These are phyloP conservation scores for Lomentospora prolificans DNA, from an alignment of 2,329 filamentous ascomycete genomes.

Conservation along the genomic window DNA sequence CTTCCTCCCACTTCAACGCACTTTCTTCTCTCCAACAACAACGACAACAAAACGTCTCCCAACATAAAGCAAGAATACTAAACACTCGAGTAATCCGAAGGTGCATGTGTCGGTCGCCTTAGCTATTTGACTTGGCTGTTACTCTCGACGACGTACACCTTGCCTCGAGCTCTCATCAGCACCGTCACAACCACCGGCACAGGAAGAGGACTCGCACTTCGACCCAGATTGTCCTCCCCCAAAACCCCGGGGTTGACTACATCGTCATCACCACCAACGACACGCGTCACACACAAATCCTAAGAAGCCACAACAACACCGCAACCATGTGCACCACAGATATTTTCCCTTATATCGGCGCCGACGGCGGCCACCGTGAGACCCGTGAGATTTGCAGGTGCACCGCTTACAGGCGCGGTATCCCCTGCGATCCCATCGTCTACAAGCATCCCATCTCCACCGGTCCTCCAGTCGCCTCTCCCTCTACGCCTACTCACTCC, in stretches of 20 bases:
- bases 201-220: background rate
- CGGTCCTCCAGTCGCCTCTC: conserved; percentile 29
- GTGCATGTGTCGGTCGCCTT: background rate
- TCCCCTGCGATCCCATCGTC: conserved; percentile 31
- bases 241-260: background rate
- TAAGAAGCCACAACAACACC: too few species aligned
- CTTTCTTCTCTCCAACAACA: background rate
- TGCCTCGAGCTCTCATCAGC: background rate
- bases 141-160: background rate
- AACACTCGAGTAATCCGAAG: too few species aligned
- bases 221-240: background rate
- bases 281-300: conserved; percentile 1
- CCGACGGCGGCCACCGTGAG: conserved; percentile 29
- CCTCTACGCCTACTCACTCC: conserved; percentile 10
- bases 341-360: conserved; percentile 35
- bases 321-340: conserved; percentile 41
- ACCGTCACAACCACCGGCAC: background rate
- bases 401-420: conserved; percentile 26
- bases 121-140: background rate
- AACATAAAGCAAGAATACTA: background rate
- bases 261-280: background rate
- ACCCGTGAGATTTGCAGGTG: conserved; percentile 27
- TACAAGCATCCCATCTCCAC: conserved; percentile 26
- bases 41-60: background rate
- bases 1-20: background rate